A percentile compares a stretch with the other conserved stretches of the same genome.
These are phyloP conservation scores for Ichthyophonus hoferi DNA, from an alignment of 208 protist genomes.

Conservation along the genomic window DNA sequence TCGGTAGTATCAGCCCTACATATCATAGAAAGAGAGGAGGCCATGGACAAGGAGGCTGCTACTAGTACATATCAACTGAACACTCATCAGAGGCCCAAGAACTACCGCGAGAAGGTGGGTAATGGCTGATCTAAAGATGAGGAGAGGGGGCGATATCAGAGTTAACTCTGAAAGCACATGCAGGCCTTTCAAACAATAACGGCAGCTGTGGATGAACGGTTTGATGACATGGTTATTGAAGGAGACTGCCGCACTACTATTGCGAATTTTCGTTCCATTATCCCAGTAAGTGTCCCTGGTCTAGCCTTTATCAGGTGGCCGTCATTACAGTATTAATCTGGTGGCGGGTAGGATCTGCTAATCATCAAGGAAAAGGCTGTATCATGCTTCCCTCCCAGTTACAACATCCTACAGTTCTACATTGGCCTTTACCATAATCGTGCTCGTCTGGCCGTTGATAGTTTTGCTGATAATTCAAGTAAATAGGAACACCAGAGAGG, in stretches of 20 bases:
- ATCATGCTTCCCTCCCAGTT: slow-evolving; percentile 33
- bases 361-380: slow-evolving; percentile 1
- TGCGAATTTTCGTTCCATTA: slow-evolving; percentile 2
- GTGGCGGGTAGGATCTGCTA: background rate
- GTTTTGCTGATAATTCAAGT: background rate
- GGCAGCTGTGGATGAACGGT: background rate
- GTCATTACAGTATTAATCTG: background rate
- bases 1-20: slow-evolving; percentile 10
- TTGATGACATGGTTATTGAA: background rate
- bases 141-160: background rate
- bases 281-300: background rate
- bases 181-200: background rate
- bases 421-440: slow-evolving; percentile 2
- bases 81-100: background rate
- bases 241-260: background rate
- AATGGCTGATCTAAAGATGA: background rate
- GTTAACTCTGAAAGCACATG: too few relatives aligned
- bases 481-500: too few relatives aligned
- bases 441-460: background rate
- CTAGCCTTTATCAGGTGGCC: background rate
- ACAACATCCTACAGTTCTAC: slow-evolving; percentile 30
- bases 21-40: slow-evolving; percentile 16
- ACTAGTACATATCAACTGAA: background rate
- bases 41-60: background rate
- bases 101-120: slow-evolving; percentile 8